phyloP scores from a whole-genome alignment of 352 stramenopile genomes.

The Pythium aphanidermatum region DNA sequence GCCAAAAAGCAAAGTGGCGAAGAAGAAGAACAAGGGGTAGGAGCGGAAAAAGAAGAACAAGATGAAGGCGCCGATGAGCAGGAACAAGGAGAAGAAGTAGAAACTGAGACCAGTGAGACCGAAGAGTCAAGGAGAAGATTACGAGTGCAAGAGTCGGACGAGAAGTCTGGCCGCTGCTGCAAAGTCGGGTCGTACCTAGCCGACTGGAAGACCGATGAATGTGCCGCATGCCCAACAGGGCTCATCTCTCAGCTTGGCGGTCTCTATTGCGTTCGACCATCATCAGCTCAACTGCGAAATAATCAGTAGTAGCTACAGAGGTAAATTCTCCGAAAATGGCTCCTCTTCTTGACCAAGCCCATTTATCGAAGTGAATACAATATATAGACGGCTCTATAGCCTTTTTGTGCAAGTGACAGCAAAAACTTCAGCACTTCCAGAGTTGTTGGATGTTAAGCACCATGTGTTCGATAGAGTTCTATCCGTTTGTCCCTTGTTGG shows the following conservation, averaged over 20 bases:
- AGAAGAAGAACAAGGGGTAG: background rate
- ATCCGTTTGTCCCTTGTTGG: conserved; percentile 1
- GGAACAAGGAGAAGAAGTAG: background rate
- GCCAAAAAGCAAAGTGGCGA: background rate
- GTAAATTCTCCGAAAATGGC: too few species aligned
- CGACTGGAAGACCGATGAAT: conserved; percentile 5
- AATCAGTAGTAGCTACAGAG: too few species aligned
- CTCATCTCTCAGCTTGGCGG: conserved; percentile 10
- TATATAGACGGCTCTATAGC: too few species aligned
- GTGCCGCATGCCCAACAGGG: background rate
- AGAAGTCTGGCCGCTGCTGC: conserved; percentile 1
- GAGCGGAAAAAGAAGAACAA: background rate
- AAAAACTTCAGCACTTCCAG: too few species aligned
- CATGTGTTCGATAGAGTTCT: too few species aligned
- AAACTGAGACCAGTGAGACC: too few species aligned
- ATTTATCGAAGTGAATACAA: too few species aligned
- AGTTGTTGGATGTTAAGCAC: too few species aligned
- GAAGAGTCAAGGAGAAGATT: background rate
- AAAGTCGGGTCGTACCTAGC: conserved; percentile 8
- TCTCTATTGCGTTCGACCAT: conserved; percentile 5
- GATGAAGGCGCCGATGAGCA: background rate
- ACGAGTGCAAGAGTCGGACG: background rate
- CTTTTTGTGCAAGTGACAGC: too few species aligned
- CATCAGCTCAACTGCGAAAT: background rate
- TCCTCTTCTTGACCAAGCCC: too few species aligned